These are phyloP conservation scores for Phytophthora meadii DNA, from an alignment of 352 stramenopile species.

Conservation along the genomic window DNA sequence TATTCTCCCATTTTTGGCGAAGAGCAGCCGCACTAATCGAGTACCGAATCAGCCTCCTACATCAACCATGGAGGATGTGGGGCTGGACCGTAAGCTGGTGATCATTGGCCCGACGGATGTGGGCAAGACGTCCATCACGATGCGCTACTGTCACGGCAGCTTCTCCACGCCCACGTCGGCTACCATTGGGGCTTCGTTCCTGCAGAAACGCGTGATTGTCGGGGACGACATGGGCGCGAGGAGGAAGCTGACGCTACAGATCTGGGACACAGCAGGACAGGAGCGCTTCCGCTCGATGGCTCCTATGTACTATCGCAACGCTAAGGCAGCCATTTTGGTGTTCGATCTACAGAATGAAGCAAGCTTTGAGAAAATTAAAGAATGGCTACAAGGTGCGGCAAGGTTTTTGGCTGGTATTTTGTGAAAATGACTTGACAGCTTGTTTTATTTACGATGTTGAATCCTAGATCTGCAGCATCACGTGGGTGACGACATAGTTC, in stretches of 20 bases:
- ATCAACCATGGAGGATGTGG: constrained; percentile 79
- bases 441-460: constrained; percentile 8
- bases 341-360: constrained; percentile 82
- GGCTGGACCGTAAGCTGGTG: constrained; percentile 89
- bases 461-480: constrained; percentile 78
- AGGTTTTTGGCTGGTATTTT: not conserved
- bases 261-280: constrained; percentile 73
- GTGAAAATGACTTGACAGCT: constrained; percentile 1
- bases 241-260: constrained; percentile 89
- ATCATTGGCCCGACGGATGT: constrained; percentile 91
- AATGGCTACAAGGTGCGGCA: constrained; percentile 77
- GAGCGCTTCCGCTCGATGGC: constrained; percentile 87
- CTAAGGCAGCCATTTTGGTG: constrained; percentile 88
- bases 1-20: constrained; percentile 1
- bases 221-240: constrained; percentile 51
- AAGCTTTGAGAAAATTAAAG: constrained; percentile 88
- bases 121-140: constrained; percentile 90
- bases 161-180: constrained; percentile 87
- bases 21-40: constrained; percentile 3
- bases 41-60: constrained; percentile 9
- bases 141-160: constrained; percentile 89
- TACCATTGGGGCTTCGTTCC: constrained; percentile 87
- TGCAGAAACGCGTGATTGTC: constrained; percentile 87
- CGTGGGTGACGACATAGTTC: constrained; percentile 80
- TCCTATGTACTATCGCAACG: constrained; percentile 92